Conservation (phyloP, 352 stramenopile genomes). For the Bremia lactucae region DNA sequence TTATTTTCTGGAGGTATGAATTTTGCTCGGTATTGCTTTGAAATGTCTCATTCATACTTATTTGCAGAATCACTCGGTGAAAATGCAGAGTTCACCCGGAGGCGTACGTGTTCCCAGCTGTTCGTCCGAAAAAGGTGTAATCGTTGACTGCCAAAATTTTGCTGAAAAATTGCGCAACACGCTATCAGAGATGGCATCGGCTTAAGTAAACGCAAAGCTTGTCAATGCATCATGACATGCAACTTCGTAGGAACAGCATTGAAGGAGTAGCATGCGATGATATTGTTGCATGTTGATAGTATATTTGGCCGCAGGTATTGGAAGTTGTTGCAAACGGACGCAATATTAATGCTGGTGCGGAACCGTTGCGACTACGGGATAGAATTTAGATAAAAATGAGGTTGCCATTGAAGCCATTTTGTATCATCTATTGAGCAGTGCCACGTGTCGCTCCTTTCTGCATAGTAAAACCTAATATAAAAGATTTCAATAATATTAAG, state of each 20-base stretch:
- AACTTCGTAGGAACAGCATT: too few species aligned
- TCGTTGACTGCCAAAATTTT: constrained; percentile 70
- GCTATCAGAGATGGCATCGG: constrained; percentile 80
- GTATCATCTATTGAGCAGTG: constrained; percentile 5
- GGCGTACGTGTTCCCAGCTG: constrained; percentile 72
- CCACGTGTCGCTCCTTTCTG: constrained; percentile 19
- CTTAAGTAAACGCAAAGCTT: constrained; percentile 24
- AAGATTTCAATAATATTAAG: constrained; percentile 18
- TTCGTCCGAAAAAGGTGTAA: constrained; percentile 52
- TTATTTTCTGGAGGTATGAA: constrained; percentile 81
- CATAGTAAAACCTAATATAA: constrained; percentile 31
- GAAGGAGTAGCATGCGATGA: too few species aligned
- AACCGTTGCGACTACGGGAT: too few species aligned
- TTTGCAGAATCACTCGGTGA: constrained; percentile 67
- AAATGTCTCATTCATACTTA: constrained; percentile 4
- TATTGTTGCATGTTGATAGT: too few species aligned
- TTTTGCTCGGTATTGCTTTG: neutral
- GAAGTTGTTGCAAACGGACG: too few species aligned
- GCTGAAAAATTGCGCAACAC: constrained; percentile 72
- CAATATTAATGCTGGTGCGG: too few species aligned
- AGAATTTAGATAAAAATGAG: too few species aligned
- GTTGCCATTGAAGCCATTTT: constrained; percentile 17
- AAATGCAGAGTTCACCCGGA: constrained; percentile 71
- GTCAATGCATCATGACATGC: neutral
- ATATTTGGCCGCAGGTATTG: too few species aligned